Evolutionary conservation across 495 filamentous ascomycete genomes (phyloP).

Genomic region (Penicillium egyptiacum): DNA sequence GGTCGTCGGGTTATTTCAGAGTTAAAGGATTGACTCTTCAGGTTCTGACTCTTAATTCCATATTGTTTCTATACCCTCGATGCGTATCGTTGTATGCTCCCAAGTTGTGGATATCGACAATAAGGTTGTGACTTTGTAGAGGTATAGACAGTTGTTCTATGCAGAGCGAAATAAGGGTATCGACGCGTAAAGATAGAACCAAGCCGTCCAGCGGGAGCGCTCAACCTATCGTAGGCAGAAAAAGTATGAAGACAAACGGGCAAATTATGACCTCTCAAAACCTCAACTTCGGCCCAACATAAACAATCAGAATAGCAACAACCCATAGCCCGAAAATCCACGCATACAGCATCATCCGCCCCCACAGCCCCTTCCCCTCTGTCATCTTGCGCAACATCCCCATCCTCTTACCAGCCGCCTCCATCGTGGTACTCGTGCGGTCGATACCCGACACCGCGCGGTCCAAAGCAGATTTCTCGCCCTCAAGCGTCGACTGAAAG

Average conservation of each 20-base stretch:
- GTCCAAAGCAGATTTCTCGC: constrained; percentile 68
- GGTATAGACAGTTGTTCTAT: neutral
- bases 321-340: constrained; percentile 80
- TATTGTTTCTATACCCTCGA: neutral
- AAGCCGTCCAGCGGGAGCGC: too few relatives aligned
- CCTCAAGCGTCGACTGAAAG: constrained; percentile 68
- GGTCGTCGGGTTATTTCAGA: constrained; percentile 42
- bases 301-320: constrained; percentile 70
- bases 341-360: constrained; percentile 77
- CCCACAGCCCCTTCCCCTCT: constrained; percentile 87
- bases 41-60: constrained; percentile 23
- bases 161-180: constrained; percentile 2
- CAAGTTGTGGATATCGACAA: neutral
- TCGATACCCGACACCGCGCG: constrained; percentile 72
- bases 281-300: constrained; percentile 78
- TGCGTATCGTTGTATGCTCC: neutral
- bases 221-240: neutral
- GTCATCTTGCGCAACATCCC: constrained; percentile 69
- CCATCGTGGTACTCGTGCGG: constrained; percentile 69
- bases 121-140: neutral
- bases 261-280: constrained; percentile 51
- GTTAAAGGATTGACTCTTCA: constrained; percentile 37
- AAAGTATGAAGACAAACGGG: neutral
- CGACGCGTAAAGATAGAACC: neutral
- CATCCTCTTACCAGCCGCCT: constrained; percentile 72